phyloP scores from a whole-genome alignment of 257 asterid genomes.

The Henckelia pumila region DNA sequence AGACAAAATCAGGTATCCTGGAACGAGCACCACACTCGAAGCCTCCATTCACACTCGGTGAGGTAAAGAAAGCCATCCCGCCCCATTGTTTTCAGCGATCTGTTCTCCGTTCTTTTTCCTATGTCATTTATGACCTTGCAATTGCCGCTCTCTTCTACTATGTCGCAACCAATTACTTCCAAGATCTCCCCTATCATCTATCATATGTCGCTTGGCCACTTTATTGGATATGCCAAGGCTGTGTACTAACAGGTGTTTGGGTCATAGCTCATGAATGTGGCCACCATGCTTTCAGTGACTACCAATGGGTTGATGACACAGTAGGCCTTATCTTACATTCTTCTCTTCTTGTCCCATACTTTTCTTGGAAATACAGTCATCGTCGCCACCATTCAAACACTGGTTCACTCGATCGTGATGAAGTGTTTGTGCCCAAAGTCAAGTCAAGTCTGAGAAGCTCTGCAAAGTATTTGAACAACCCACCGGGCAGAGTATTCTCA shows the following conservation, averaged over 20 bases:
- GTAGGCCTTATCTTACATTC: slow-evolving; percentile 24
- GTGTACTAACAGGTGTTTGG: slow-evolving; percentile 50
- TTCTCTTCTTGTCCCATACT: slow-evolving; percentile 48
- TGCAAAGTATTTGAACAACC: slow-evolving; percentile 31
- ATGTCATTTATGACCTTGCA: slow-evolving; percentile 37
- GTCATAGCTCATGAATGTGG: slow-evolving; percentile 33
- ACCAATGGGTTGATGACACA: not conserved
- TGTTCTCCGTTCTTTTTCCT: slow-evolving; percentile 39
- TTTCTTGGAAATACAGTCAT: slow-evolving; percentile 60
- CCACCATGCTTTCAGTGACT: slow-evolving; percentile 3
- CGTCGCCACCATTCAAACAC: slow-evolving; percentile 57
- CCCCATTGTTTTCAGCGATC: slow-evolving; percentile 52
- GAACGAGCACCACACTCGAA: slow-evolving; percentile 34
- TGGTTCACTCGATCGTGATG: slow-evolving; percentile 48
- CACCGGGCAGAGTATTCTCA: slow-evolving; percentile 35
- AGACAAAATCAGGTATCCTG: slow-evolving; percentile 26
- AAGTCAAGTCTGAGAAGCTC: slow-evolving; percentile 29
- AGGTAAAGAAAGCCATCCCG: slow-evolving; percentile 48
- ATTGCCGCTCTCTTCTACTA: slow-evolving; percentile 40
- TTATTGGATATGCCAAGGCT: slow-evolving; percentile 54
- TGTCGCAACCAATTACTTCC: slow-evolving; percentile 37
- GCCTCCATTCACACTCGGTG: slow-evolving; percentile 26
- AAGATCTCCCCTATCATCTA: slow-evolving; percentile 38
- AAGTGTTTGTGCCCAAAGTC: slow-evolving; percentile 45
- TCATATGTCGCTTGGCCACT: slow-evolving; percentile 40